Percentiles rank a stretch among this genome's conserved stretches.
phyloP scores from a whole-genome alignment of 2,329 filamentous ascomycete genomes.

The Acephala macrosclerotiorum region DNA sequence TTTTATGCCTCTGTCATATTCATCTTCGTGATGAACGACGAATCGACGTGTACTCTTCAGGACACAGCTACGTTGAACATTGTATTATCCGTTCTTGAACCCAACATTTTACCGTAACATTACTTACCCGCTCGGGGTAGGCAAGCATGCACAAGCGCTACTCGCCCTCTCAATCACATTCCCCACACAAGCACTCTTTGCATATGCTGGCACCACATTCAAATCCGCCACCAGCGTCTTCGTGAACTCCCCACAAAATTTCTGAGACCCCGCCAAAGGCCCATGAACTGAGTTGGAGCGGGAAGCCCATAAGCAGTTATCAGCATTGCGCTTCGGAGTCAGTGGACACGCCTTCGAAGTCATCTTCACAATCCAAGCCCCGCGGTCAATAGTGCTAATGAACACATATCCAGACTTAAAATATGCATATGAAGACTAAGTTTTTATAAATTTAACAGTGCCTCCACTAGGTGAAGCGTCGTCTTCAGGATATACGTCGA shows the following conservation, averaged over 20 bases:
- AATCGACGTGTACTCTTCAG: no score
- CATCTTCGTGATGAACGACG: no score
- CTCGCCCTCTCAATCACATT: background rate
- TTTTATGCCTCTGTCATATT: no score
- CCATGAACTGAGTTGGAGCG: conserved; percentile 13
- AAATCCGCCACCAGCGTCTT: background rate
- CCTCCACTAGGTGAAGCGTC: conserved; percentile 42
- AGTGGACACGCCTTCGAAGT: conserved; percentile 17
- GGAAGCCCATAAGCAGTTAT: conserved; percentile 48
- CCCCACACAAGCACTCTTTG: background rate
- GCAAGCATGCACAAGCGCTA: background rate
- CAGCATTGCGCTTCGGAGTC: conserved; percentile 33
- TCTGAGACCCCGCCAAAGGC: background rate
- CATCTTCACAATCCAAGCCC: conserved; percentile 34
- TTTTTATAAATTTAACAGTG: conserved; percentile 51
- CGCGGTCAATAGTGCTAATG: conserved; percentile 50
- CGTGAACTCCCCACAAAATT: background rate
- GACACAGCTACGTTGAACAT: no score
- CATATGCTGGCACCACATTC: background rate
- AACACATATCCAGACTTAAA: conserved; percentile 50
- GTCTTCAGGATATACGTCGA: conserved; percentile 43
- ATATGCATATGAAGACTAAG: conserved; percentile 50
- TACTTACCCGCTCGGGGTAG: background rate
- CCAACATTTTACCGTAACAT: no score
- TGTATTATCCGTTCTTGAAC: no score